phyloP scores from a whole-genome alignment of 2,329 filamentous ascomycete genomes.

The Colletotrichum tanaceti region DNA sequence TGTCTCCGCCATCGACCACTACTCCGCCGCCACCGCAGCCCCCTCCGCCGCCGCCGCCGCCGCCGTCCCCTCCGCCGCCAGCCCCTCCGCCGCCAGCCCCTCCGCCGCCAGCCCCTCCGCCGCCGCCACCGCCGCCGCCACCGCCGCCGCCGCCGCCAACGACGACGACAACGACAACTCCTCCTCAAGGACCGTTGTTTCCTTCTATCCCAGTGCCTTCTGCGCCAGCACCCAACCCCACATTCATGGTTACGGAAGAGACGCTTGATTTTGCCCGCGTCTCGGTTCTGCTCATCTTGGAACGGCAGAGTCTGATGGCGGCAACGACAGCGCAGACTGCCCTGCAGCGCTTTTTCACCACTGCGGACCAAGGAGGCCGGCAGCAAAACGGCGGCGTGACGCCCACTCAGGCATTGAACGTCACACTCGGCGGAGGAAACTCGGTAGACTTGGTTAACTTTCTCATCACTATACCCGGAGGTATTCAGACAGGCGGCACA shows the following conservation, averaged over 20 bases:
- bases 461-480: conserved; percentile 51
- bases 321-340: conserved; percentile 66
- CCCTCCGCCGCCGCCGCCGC: not conserved
- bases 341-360: conserved; percentile 67
- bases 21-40: not conserved
- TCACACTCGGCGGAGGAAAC: conserved; percentile 58
- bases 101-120: too few species aligned
- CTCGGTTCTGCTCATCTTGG: conserved; percentile 70
- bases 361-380: conserved; percentile 47
- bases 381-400: conserved; percentile 48
- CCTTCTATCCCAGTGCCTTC: conserved; percentile 24
- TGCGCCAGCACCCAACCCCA: conserved; percentile 44
- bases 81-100: too few species aligned
- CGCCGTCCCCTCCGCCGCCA: conserved; percentile 21
- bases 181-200: conserved; percentile 4
- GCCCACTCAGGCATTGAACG: conserved; percentile 52
- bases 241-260: conserved; percentile 65
- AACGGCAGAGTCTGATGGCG: conserved; percentile 61
- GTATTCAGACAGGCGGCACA: not conserved
- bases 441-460: conserved; percentile 64
- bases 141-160: conserved; percentile 21
- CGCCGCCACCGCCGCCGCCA: conserved; percentile 5
- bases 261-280: conserved; percentile 73
- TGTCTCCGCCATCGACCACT: not conserved
- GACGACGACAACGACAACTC: conserved; percentile 40